phyloP scores from a whole-genome alignment of 2,329 filamentous ascomycete genomes.

The Tolypocladium sp. region DNA sequence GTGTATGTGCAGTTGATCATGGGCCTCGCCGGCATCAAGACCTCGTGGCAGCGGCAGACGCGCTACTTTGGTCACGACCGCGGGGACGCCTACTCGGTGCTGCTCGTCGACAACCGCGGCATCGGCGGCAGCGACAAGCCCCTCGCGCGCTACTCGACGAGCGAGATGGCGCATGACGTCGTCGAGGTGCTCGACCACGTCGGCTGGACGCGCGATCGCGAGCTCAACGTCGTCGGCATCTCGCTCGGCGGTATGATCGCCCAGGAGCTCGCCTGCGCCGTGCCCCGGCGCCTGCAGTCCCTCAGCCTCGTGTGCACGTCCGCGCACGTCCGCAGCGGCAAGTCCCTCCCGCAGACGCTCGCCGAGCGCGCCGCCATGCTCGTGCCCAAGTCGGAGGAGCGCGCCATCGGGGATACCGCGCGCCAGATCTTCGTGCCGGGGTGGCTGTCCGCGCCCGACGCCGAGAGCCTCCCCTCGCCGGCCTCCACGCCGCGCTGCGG shows the following conservation, averaged over 20 bases:
- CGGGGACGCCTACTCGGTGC: constrained; percentile 57
- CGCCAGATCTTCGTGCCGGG: constrained; percentile 53
- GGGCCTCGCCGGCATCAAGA: constrained; percentile 62
- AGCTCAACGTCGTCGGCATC: constrained; percentile 63
- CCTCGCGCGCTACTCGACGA: constrained; percentile 67
- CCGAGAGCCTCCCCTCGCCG: constrained; percentile 45
- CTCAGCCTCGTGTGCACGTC: constrained; percentile 55
- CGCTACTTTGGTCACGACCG: constrained; percentile 70
- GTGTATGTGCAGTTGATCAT: constrained; percentile 57
- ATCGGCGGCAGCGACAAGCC: constrained; percentile 76
- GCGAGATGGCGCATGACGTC: constrained; percentile 73
- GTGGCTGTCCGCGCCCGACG: constrained; percentile 52
- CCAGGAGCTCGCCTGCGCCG: constrained; percentile 61
- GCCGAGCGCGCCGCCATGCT: constrained; percentile 45
- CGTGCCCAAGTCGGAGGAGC: constrained; percentile 62
- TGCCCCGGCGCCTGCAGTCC: constrained; percentile 42
- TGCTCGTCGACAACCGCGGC: constrained; percentile 78
- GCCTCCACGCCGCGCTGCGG: constrained; percentile 29
- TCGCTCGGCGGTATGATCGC: constrained; percentile 90
- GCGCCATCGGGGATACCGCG: constrained; percentile 55
- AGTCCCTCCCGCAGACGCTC: constrained; percentile 56
- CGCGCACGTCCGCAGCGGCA: constrained; percentile 50
- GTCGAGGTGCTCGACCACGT: constrained; percentile 62
- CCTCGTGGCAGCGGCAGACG: constrained; percentile 76
- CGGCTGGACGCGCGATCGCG: constrained; percentile 49